Conservation (phyloP, 1,284 basidiomycete species). For the Ceratobasidium sp. region DNA sequence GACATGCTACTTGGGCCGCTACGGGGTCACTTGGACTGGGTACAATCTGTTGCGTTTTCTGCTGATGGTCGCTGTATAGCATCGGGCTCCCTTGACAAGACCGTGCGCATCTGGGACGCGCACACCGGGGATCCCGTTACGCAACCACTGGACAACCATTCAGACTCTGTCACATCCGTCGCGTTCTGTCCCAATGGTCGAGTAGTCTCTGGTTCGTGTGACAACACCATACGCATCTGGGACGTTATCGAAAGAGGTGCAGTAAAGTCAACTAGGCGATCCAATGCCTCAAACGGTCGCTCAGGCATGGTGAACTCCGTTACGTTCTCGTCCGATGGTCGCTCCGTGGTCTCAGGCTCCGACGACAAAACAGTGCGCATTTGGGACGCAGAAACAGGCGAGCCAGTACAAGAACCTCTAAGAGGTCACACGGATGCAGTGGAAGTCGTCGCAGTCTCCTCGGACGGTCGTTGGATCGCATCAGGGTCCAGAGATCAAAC, state of each 20-base stretch:
- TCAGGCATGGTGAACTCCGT: too few relatives aligned
- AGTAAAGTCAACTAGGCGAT: too few relatives aligned
- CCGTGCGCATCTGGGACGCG: background rate
- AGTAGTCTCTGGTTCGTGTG: too few relatives aligned
- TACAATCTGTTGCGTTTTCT: slow-evolving; percentile 7
- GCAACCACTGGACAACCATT: too few relatives aligned
- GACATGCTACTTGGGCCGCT: background rate
- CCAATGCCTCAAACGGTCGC: too few relatives aligned
- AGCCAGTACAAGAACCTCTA: background rate
- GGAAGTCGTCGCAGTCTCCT: background rate
- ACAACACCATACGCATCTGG: too few relatives aligned
- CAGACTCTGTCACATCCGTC: too few relatives aligned
- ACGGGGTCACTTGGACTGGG: background rate
- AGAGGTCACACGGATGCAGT: background rate
- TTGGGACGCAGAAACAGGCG: background rate
- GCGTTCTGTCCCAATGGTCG: too few relatives aligned
- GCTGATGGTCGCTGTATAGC: slow-evolving; percentile 2
- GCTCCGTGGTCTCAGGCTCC: background rate
- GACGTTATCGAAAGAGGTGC: too few relatives aligned
- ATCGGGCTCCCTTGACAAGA: background rate
- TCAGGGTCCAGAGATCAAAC: background rate
- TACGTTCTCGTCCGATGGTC: too few relatives aligned
- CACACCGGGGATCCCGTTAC: too few relatives aligned
- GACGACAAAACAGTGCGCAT: background rate
- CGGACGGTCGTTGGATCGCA: background rate